Conservation (phyloP, 345 rosid species). For the Noccaea bulbosa region DNA sequence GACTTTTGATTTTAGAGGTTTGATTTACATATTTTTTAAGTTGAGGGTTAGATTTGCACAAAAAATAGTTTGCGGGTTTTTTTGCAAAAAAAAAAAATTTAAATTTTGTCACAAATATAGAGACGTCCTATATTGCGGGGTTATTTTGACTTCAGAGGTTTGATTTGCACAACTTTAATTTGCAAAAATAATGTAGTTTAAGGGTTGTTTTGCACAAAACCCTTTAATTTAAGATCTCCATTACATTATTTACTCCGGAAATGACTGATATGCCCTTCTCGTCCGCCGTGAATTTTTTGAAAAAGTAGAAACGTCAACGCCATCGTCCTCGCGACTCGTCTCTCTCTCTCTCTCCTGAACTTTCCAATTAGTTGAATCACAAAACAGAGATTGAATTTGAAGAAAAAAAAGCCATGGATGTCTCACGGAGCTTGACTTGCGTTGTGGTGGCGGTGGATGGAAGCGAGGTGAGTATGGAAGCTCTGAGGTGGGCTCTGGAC, state of each 20-base stretch:
- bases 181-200: too few species aligned
- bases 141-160: too few species aligned
- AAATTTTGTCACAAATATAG: too few species aligned
- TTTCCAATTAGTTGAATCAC: slow-evolving; percentile 20
- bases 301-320: slow-evolving; percentile 26
- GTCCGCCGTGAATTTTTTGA: slow-evolving; percentile 12
- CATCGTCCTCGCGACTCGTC: slow-evolving; percentile 11
- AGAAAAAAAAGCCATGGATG: slow-evolving; percentile 36
- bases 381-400: slow-evolving; percentile 10
- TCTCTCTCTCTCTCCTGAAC: not conserved
- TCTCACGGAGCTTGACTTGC: slow-evolving; percentile 60
- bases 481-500: slow-evolving; percentile 78
- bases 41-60: too few species aligned
- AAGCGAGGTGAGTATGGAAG: slow-evolving; percentile 89
- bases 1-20: too few species aligned
- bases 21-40: too few species aligned
- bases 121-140: too few species aligned
- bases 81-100: too few species aligned
- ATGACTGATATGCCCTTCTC: slow-evolving; percentile 29
- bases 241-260: not conserved
- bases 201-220: too few species aligned
- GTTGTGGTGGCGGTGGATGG: slow-evolving; percentile 87
- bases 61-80: too few species aligned
- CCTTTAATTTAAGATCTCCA: not conserved
- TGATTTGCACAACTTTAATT: too few species aligned